Evolutionary conservation across 306 rosid species (phyloP).

Genomic region (Ormosia emarginata): DNA sequence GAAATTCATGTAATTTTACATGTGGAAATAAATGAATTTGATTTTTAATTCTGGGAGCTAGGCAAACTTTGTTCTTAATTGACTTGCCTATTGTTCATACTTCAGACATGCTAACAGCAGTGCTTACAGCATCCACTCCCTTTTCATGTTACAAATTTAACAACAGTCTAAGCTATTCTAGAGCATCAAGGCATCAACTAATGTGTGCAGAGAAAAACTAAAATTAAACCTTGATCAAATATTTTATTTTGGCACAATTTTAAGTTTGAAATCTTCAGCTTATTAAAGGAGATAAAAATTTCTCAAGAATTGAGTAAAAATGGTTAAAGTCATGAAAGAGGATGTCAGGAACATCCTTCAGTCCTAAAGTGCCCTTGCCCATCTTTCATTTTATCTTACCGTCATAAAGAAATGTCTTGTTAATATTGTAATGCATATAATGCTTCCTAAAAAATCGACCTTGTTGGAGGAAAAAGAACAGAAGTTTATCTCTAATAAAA

Average conservation of each 20-base stretch:
- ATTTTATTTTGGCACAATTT: constrained; percentile 12
- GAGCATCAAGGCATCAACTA: not conserved
- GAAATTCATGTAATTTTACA: too few relatives aligned
- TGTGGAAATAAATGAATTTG: constrained; percentile 1
- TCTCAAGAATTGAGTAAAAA: too few relatives aligned
- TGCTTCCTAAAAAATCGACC: too few relatives aligned
- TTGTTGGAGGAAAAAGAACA: too few relatives aligned
- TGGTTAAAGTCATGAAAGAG: too few relatives aligned
- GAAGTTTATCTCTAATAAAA: too few relatives aligned
- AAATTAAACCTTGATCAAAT: not conserved
- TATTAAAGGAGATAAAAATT: too few relatives aligned
- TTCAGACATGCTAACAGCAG: constrained; percentile 26
- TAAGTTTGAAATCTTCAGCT: not conserved
- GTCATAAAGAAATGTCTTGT: too few relatives aligned
- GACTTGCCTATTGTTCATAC: constrained; percentile 18
- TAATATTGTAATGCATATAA: too few relatives aligned
- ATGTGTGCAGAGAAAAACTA: not conserved
- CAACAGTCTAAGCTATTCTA: constrained; percentile 7
- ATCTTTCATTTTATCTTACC: too few relatives aligned
- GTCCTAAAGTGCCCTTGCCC: too few relatives aligned
- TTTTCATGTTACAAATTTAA: constrained; percentile 18
- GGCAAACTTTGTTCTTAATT: constrained; percentile 22
- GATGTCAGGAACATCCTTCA: too few relatives aligned
- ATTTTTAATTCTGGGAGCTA: constrained; percentile 39
- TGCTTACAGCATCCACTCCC: constrained; percentile 33